Base-by-base conservation (phyloP, 2,329 filamentous ascomycete species). In the Ustulina deusta region DNA sequence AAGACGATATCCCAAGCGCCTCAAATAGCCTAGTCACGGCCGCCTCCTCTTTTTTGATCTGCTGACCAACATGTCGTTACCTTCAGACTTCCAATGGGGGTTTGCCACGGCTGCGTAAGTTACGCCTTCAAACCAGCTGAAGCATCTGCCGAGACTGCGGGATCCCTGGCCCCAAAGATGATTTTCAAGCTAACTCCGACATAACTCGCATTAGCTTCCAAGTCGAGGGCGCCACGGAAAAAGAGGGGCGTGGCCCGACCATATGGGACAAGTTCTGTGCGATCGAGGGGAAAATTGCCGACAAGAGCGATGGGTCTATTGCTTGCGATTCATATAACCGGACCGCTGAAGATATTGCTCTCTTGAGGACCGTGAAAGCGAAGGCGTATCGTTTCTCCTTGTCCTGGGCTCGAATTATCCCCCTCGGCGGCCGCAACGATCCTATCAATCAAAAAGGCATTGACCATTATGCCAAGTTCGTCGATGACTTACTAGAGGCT, bases 221-320 rank as follows among this genome's bases (percentile, higher is more conserved):
- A 79, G 92, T 97, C 74, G 93, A 97, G 83, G 93, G 93, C 65
- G 89, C 89, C 55, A 84, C 86, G 44, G 83, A 91, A 55, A 87
- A 90, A 76, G 93, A 95, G 77, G 93, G 93, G 71, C 91, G 93
- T 71, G 91, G 88, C 25, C 90, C 92, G 62, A 93, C 91, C 69
- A 96, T 97, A 79, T 97, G 93, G 93, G 93, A 97, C 81, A 90
- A 87, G n/a, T 97, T 97, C 83, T 94, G 91, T 81, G 87, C 87
- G 70, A 90, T 89, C 61, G 89, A 91, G 6, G 92, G 92, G 75
- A 97, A 96, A 81, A 94, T 96, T 75, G 92, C 93, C 63, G 91
- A 93, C 74, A 90, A 89, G 65, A 89, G 86, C 73, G 91, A 89
- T 49, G 93, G 93, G 60, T 90, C 88, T 59, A 87, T 92, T 49